Conservation (phyloP, 2,329 filamentous ascomycete species). For the Meredithiella fracta region DNA sequence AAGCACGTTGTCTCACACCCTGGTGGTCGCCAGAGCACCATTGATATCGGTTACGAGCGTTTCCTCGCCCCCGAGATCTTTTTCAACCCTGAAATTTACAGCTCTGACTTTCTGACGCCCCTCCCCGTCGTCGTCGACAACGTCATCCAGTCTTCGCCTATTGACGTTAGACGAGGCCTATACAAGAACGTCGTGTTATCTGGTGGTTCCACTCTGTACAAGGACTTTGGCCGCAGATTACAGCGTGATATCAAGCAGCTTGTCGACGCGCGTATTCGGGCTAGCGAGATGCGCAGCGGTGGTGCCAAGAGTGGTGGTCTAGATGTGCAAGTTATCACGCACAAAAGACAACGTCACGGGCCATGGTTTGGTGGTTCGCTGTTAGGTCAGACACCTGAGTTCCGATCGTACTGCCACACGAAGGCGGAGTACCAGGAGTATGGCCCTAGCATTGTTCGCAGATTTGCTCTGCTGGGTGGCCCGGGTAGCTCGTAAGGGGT, state of each 20-base stretch:
- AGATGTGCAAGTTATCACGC: slow-evolving; percentile 91
- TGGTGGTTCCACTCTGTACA: slow-evolving; percentile 92
- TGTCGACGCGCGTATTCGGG: slow-evolving; percentile 81
- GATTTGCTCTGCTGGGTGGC: slow-evolving; percentile 84
- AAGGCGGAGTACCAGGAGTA: slow-evolving; percentile 89
- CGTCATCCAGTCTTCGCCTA: slow-evolving; percentile 93
- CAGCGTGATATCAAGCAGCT: slow-evolving; percentile 95
- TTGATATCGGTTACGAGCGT: slow-evolving; percentile 94
- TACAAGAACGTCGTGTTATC: slow-evolving; percentile 99
- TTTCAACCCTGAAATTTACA: slow-evolving; percentile 99
- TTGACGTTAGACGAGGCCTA: slow-evolving; percentile 86
- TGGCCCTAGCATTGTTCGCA: slow-evolving; percentile 83
- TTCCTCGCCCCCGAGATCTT: slow-evolving; percentile 98
- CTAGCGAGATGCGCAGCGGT: slow-evolving; percentile 79
- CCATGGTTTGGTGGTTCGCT: slow-evolving; percentile 98
- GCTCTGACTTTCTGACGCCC: slow-evolving; percentile 92
- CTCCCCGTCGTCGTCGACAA: slow-evolving; percentile 87
- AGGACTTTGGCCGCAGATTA: slow-evolving; percentile 89
- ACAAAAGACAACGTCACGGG: slow-evolving; percentile 92
- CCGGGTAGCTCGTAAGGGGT: slow-evolving; percentile 55
- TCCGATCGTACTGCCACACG: slow-evolving; percentile 96
- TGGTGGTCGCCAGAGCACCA: slow-evolving; percentile 65
- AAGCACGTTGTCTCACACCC: slow-evolving; percentile 78
- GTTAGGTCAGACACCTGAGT: slow-evolving; percentile 92
- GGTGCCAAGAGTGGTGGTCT: slow-evolving; percentile 85